Percentiles rank a stretch among this genome's conserved stretches.
phyloP scores from a whole-genome alignment of 2,329 filamentous ascomycete species.

The Cladophialophora immunda region DNA sequence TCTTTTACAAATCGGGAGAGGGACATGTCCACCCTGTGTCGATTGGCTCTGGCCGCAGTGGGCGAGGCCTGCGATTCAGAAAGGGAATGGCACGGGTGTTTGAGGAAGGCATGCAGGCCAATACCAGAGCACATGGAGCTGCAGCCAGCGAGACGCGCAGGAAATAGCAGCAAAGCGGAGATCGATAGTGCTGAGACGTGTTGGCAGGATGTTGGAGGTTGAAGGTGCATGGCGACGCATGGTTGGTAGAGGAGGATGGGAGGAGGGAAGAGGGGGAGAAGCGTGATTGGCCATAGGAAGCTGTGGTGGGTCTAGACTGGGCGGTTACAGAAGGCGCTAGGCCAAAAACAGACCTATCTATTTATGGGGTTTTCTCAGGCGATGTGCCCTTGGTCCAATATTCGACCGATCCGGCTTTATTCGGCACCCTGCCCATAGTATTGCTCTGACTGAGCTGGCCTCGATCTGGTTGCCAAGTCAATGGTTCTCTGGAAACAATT shows the following conservation, averaged over 20 bases:
- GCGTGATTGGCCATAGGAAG: slow-evolving; percentile 6
- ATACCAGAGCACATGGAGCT: slow-evolving; percentile 17
- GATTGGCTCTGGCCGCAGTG: slow-evolving; percentile 27
- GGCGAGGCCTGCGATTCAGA: slow-evolving; percentile 15
- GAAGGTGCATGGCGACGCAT: slow-evolving; percentile 10
- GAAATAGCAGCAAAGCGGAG: slow-evolving; percentile 27
- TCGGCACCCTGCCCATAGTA: not conserved
- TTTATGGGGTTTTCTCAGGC: not conserved
- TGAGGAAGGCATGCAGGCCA: slow-evolving; percentile 22
- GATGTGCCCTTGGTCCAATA: not conserved
- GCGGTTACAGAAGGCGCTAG: slow-evolving; percentile 6
- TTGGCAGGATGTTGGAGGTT: slow-evolving; percentile 28
- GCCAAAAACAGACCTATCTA: slow-evolving; percentile 3
- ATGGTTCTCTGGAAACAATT: not conserved
- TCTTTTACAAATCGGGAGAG: slow-evolving; percentile 24
- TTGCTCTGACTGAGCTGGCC: not conserved
- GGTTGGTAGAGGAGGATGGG: slow-evolving; percentile 27
- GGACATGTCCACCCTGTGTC: slow-evolving; percentile 19
- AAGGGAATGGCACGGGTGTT: slow-evolving; percentile 9
- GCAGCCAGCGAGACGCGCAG: slow-evolving; percentile 33
- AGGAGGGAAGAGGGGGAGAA: not conserved
- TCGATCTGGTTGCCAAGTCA: slow-evolving; percentile 16
- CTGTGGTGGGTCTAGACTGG: not conserved
- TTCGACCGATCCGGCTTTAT: not conserved
- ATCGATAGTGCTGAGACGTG: slow-evolving; percentile 33